Conservation (phyloP, 139 green algal species). For the Mesotaenium endlicherianum region DNA sequence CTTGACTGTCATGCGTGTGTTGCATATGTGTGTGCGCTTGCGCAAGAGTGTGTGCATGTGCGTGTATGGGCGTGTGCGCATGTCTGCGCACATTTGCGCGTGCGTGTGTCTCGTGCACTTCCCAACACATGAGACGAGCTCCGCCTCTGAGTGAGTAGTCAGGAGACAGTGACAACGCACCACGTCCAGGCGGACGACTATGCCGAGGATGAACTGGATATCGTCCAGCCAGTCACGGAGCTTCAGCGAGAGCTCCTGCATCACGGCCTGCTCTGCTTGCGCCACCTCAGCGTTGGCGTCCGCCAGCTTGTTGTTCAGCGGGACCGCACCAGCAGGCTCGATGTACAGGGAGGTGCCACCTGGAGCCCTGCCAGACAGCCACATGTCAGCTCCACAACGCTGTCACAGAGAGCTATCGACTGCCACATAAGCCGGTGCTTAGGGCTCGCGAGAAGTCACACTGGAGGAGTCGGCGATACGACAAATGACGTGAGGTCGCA, state of each 20-base stretch:
- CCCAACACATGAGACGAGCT: too few species aligned
- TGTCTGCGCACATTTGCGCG: neutral
- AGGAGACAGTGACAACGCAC: too few species aligned
- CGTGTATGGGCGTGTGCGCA: neutral
- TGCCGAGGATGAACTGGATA: constrained; percentile 16
- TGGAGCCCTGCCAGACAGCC: neutral
- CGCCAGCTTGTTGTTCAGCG: constrained; percentile 41
- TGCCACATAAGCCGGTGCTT: neutral
- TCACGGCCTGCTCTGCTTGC: constrained; percentile 15
- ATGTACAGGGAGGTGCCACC: constrained; percentile 15
- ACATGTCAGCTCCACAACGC: neutral
- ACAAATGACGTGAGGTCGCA: neutral
- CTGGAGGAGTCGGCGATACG: too few species aligned
- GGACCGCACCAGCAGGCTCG: constrained; percentile 10
- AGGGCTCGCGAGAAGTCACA: too few species aligned
- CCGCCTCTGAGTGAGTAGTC: too few species aligned
- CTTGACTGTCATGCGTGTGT: too few species aligned
- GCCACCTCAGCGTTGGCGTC: constrained; percentile 1
- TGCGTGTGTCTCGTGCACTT: neutral
- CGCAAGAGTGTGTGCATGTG: neutral
- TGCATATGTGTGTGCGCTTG: neutral
- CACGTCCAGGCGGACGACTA: constrained; percentile 13
- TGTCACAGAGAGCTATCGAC: neutral
- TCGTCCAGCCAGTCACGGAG: constrained; percentile 21
- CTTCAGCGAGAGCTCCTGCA: neutral